Evolutionary conservation across 495 filamentous ascomycete genomes (phyloP), one percentile per base, ranked within the genome.

Genomic region (Aspergillus egyptiacus): DNA sequence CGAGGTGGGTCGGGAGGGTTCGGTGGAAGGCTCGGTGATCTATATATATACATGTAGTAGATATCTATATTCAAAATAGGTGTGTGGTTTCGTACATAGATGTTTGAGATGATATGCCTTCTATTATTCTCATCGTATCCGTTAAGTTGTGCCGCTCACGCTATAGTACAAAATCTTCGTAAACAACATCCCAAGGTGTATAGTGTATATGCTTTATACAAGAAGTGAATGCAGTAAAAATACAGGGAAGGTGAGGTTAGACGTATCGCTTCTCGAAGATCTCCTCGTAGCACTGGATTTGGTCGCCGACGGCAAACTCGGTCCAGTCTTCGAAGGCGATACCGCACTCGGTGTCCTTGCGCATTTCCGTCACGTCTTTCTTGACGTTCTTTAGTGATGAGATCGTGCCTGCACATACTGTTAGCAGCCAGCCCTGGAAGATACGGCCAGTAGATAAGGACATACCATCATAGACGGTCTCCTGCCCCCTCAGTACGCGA

Each of bases 301-400:
- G 77, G 69, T 99, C 94, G 19, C 91, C 93, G 25, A 81, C 74
- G 48, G 80, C 60, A 67, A 97, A 87, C 15, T 78, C 83, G 14
- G 81, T 71, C 85, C 87, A 97, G 30, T 70, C 74, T 6, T 84
- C 79, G 58, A 99, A 96, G 30, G 76, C 80, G 50, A 99, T 84
- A 41, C 94, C 94, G 58, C 94, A 99, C 63, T 99, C 94, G 33
- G 73, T 81, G 32, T 87, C 90, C 73, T 95, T 97, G 57, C 81
- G 83, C 81, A 91, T 90, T 59, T 95, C 86, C 6, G 72, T 71
- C 6, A 90, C 83, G 59, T 96, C 87, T 56, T 95, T 93, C 76
- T 97, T 94, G 62, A 86, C 79, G 56, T 91, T 85, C 72, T 93
- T 97, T 24, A 99, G 78, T 2, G 85, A 87, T 15, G 79, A 72